Conservation (phyloP, 169 alveolate species). For the Plasmodium cynomolgi region DNA sequence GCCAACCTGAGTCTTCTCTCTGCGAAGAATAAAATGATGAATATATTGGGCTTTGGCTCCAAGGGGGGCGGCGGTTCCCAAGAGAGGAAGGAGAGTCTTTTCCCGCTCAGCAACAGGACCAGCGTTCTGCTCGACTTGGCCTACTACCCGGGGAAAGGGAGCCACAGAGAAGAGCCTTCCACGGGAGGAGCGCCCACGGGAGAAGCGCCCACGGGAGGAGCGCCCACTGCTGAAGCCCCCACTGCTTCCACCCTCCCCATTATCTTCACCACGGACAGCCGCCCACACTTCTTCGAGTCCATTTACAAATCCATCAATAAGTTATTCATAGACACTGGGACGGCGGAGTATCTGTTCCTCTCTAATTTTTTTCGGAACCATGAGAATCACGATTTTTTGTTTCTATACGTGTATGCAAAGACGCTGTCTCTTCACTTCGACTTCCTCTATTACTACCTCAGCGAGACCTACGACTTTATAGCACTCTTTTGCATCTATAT, state of each 20-base stretch:
- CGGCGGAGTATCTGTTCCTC: slow-evolving; percentile 78
- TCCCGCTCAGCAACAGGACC: slow-evolving; percentile 16
- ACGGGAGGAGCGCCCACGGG: too few relatives aligned
- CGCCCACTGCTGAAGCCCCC: neutral
- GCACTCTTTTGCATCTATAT: slow-evolving; percentile 42
- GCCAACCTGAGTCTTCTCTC: neutral
- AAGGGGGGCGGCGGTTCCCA: neutral
- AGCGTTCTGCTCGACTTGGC: slow-evolving; percentile 34
- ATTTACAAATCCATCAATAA: slow-evolving; percentile 80
- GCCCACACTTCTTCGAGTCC: slow-evolving; percentile 72
- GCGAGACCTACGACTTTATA: slow-evolving; percentile 29
- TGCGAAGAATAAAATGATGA: slow-evolving; percentile 69
- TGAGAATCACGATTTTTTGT: slow-evolving; percentile 44
- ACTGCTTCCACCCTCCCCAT: neutral
- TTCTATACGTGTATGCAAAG: slow-evolving; percentile 40
- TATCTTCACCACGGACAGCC: slow-evolving; percentile 12
- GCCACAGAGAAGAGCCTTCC: neutral
- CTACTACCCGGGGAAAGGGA: neutral
- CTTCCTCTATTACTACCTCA: slow-evolving; percentile 23
- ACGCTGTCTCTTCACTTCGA: slow-evolving; percentile 41
- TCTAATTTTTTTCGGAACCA: slow-evolving; percentile 72
- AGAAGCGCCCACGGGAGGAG: neutral
- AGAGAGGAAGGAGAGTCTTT: slow-evolving; percentile 26
- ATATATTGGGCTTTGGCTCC: slow-evolving; percentile 36
- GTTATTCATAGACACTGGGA: slow-evolving; percentile 80